Percentiles rank a stretch among this genome's conserved stretches.
phyloP scores from a whole-genome alignment of 495 filamentous ascomycete species.

The Neurospora sp. region DNA sequence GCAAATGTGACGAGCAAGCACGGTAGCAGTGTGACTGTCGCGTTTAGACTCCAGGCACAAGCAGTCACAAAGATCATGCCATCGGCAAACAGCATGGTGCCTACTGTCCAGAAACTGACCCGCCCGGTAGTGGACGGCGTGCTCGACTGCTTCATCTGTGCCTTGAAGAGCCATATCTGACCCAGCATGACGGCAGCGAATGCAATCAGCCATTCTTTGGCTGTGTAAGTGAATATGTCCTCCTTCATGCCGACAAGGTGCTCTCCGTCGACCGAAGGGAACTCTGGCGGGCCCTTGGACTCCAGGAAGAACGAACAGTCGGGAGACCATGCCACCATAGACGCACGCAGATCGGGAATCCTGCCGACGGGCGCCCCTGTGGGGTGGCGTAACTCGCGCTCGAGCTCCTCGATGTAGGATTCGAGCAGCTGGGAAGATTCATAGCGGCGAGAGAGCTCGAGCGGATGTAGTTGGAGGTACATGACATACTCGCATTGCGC shows the following conservation, averaged over 20 bases:
- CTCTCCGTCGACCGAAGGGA: constrained; percentile 47
- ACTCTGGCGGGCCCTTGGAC: constrained; percentile 71
- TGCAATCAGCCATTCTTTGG: constrained; percentile 56
- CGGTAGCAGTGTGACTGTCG: constrained; percentile 55
- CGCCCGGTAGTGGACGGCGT: constrained; percentile 91
- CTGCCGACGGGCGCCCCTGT: constrained; percentile 63
- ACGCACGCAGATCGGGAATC: constrained; percentile 66
- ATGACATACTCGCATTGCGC: constrained; percentile 84
- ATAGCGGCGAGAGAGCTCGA: constrained; percentile 34
- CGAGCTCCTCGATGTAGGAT: constrained; percentile 53
- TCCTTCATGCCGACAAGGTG: constrained; percentile 72
- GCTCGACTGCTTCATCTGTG: constrained; percentile 82
- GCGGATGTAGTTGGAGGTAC: constrained; percentile 72
- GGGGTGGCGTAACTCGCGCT: constrained; percentile 76
- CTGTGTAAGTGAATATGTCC: constrained; percentile 58
- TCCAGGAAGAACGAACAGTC: constrained; percentile 91
- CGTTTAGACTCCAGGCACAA: constrained; percentile 52
- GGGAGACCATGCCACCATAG: constrained; percentile 80
- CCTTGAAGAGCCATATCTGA: constrained; percentile 65
- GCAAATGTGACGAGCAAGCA: constrained; percentile 66
- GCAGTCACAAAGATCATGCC: constrained; percentile 53
- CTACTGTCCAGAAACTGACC: constrained; percentile 80
- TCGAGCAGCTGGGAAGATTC: constrained; percentile 12
- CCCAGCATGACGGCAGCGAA: constrained; percentile 53
- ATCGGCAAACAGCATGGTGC: constrained; percentile 80